Percentiles rank a stretch among this genome's conserved stretches.
Conservation (phyloP, 2,329 filamentous ascomycete species). For the Botrytis fragariae region DNA sequence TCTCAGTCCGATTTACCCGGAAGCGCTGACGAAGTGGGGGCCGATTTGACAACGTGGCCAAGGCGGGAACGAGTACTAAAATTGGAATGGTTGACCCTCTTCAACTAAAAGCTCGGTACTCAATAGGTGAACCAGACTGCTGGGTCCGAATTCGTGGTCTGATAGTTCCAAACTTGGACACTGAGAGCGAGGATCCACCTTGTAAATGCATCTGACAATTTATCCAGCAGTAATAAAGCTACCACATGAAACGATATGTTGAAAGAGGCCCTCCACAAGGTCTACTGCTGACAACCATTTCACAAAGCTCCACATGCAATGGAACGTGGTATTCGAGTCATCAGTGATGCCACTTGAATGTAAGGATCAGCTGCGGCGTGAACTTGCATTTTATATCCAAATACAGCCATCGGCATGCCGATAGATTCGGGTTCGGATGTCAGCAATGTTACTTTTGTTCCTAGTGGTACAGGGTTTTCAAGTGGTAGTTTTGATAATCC, state of each 20-base stretch:
- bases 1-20: not conserved
- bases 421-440: not conserved
- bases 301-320: not conserved
- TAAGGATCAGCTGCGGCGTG: constrained; percentile 4
- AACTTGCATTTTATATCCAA: not conserved
- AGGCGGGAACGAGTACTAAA: not conserved
- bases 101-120: not conserved
- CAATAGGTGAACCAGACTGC: not conserved
- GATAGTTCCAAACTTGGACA: not conserved
- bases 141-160: not conserved
- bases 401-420: not conserved
- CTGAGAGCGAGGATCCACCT: not conserved
- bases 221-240: not conserved
- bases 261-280: not conserved
- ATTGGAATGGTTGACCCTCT: not conserved
- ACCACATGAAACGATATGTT: not conserved
- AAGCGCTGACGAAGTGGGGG: not conserved
- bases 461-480: not conserved
- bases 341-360: not conserved
- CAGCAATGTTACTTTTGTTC: not conserved
- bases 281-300: not conserved
- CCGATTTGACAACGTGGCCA: not conserved
- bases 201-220: not conserved
- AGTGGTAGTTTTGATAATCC: not conserved
- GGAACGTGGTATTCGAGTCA: not conserved